These are phyloP conservation scores for Cyclostephanos invisitatus DNA, from an alignment of 108 stramenopile genomes.

Conservation along the genomic window DNA sequence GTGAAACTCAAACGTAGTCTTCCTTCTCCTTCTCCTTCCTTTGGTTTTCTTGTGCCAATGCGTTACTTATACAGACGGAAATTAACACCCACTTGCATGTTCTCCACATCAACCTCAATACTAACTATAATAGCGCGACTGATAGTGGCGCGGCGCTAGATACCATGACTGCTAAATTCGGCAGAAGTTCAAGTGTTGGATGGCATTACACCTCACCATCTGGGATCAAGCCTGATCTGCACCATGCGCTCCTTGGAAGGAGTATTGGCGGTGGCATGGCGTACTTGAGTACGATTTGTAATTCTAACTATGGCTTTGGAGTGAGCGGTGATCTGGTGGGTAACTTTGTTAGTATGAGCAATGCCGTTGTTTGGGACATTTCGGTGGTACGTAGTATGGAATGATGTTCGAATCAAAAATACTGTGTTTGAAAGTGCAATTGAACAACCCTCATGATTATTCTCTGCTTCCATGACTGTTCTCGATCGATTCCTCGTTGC, in stretches of 20 bases:
- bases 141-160: neutral
- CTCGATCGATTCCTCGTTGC: no score
- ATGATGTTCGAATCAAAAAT: neutral
- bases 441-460: neutral
- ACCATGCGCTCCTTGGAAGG: conserved; percentile 3
- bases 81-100: conserved; percentile 13
- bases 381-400: neutral
- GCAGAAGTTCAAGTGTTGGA: neutral
- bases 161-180: neutral
- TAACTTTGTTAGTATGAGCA: neutral
- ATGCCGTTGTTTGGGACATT: conserved; percentile 7
- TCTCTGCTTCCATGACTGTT: neutral
- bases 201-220: conserved; percentile 10
- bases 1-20: neutral
- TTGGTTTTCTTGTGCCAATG: neutral
- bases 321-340: neutral
- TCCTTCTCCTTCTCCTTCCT: neutral
- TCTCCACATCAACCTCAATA: conserved; percentile 1
- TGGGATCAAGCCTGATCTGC: conserved; percentile 8
- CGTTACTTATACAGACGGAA: neutral
- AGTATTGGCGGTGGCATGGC: conserved; percentile 5
- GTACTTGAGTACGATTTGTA: neutral
- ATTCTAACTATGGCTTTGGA: neutral
- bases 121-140: neutral
- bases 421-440: no score